phyloP scores from a whole-genome alignment of 345 rosid species.

The Hibiscus syriacus region DNA sequence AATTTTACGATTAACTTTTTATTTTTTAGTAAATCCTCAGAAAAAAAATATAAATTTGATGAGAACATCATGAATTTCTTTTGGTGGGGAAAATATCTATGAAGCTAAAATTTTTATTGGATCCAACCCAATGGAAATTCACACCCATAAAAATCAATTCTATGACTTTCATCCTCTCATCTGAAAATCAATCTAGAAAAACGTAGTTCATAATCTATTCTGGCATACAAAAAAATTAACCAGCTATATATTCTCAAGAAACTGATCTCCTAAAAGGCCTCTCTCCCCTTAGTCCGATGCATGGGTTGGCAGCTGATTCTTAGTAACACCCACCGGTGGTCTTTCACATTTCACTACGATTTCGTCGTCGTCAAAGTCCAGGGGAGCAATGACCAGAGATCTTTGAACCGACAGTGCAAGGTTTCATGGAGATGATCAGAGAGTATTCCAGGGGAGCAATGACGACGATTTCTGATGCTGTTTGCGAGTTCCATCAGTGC shows the following conservation, averaged over 20 bases:
- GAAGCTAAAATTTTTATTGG: background rate
- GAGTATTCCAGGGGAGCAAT: conserved; percentile 68
- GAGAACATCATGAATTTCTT: too few species aligned
- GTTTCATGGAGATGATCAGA: conserved; percentile 76
- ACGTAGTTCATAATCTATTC: background rate
- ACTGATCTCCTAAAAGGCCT: too few species aligned
- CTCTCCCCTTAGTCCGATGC: background rate
- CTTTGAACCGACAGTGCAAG: too few species aligned
- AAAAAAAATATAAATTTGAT: too few species aligned
- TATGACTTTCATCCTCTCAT: background rate
- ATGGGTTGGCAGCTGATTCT: conserved; percentile 10
- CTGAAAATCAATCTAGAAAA: background rate
- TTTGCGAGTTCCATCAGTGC: conserved; percentile 53
- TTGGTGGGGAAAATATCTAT: background rate
- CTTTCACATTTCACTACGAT: background rate
- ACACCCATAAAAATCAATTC: too few species aligned
- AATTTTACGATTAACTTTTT: too few species aligned
- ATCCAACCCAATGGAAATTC: too few species aligned
- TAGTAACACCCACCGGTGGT: background rate
- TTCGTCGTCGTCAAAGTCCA: conserved; percentile 48
- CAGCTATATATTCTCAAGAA: background rate
- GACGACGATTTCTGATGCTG: conserved; percentile 53
- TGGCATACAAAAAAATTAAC: background rate
- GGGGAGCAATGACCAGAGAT: too few species aligned
- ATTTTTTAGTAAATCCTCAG: too few species aligned